These are phyloP conservation scores for Coniochaeta prunicola DNA, from an alignment of 2,329 filamentous ascomycete genomes.

Conservation along the genomic window DNA sequence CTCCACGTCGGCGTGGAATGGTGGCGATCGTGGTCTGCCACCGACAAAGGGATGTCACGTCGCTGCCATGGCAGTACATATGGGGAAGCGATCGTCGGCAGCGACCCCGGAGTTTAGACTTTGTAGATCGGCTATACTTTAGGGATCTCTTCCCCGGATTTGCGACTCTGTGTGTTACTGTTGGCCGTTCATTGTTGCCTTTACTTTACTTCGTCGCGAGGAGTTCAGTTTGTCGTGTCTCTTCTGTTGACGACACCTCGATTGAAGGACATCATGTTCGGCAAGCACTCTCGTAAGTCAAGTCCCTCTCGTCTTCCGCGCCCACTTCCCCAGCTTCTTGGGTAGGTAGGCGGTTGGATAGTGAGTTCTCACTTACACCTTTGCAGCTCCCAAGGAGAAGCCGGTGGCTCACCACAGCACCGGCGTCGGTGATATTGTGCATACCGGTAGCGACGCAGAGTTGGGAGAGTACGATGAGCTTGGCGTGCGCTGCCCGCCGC, in stretches of 20 bases:
- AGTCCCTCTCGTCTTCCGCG: neutral
- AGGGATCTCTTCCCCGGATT: neutral
- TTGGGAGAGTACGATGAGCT: conserved; percentile 19
- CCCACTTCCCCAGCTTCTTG: neutral
- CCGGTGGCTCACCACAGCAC: neutral
- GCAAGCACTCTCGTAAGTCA: neutral
- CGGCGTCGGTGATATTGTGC: neutral
- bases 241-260: neutral
- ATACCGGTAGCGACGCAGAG: neutral
- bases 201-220: neutral
- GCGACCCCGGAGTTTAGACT: neutral
- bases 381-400: neutral
- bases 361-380: neutral
- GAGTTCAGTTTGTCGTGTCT: neutral
- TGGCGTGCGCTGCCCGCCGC: conserved; percentile 35
- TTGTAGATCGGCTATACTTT: neutral
- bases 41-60: neutral
- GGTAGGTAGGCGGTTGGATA: no score
- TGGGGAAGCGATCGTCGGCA: neutral
- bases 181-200: neutral
- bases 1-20: neutral
- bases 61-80: neutral
- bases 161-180: neutral
- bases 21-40: neutral
- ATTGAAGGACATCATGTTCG: neutral